These are phyloP conservation scores for Podaxis sp. DNA, from an alignment of 768 basidiomycete species.

Conservation along the genomic window DNA sequence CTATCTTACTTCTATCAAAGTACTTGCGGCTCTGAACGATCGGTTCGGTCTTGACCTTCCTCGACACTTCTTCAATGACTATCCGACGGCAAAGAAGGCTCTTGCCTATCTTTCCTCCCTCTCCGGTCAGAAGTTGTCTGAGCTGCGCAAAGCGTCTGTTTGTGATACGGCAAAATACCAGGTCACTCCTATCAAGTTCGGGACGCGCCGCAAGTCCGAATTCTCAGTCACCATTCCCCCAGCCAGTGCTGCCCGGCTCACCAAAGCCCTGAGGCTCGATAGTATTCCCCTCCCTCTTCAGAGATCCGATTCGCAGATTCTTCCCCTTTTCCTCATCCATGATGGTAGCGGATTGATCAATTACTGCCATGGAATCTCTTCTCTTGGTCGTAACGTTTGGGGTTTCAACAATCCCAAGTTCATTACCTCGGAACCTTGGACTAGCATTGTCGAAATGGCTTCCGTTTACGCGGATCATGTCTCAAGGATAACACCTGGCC, in stretches of 20 bases:
- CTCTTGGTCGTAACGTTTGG: conserved; percentile 56
- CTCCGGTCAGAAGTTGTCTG: not conserved
- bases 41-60: conserved; percentile 45
- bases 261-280: conserved; percentile 25
- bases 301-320: conserved; percentile 19
- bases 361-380: conserved; percentile 47
- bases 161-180: not conserved
- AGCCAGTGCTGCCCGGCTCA: conserved; percentile 9
- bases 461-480: conserved; percentile 46
- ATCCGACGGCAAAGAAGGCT: conserved; percentile 40
- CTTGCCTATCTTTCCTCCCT: conserved; percentile 28
- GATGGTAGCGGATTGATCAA: conserved; percentile 68
- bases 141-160: not conserved
- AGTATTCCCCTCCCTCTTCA: conserved; percentile 38
- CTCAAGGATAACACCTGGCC: conserved; percentile 30
- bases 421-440: conserved; percentile 44
- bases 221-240: not conserved
- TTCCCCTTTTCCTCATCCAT: conserved; percentile 66
- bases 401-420: conserved; percentile 61
- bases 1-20: conserved; percentile 63
- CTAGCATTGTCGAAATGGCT: conserved; percentile 52
- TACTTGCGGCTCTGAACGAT: conserved; percentile 43
- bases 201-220: not conserved
- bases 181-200: not conserved
- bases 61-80: conserved; percentile 38